A percentile compares a stretch with the other conserved stretches of the same genome.
Evolutionary conservation across 176 grass and related monocot species (phyloP).

Genomic region (Cenchrus americanus): DNA sequence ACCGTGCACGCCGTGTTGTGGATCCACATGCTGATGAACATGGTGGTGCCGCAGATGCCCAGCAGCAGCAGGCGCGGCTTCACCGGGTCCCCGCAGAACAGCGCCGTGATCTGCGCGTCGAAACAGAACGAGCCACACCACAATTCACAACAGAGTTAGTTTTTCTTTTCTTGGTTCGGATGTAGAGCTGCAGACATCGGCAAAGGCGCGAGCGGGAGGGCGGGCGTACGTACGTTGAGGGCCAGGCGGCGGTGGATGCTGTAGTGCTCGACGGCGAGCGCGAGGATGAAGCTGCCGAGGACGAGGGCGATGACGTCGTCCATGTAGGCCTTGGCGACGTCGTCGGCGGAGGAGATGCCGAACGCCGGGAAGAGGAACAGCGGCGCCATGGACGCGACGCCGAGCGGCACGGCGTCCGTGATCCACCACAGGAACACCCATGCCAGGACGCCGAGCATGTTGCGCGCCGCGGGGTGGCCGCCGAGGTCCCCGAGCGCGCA

Average conservation of each 20-base stretch:
- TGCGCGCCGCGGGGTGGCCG: slow-evolving; percentile 51
- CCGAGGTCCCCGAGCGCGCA: slow-evolving; percentile 50
- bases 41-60: slow-evolving; percentile 71
- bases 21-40: slow-evolving; percentile 95
- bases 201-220: too few species aligned
- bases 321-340: slow-evolving; percentile 84
- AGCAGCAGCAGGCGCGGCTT: slow-evolving; percentile 74
- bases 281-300: slow-evolving; percentile 96
- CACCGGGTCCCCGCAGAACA: slow-evolving; percentile 85
- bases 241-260: slow-evolving; percentile 90
- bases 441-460: slow-evolving; percentile 83
- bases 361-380: slow-evolving; percentile 88
- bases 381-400: slow-evolving; percentile 87
- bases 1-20: slow-evolving; percentile 83
- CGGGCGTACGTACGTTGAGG: slow-evolving; percentile 49
- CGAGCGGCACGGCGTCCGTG: slow-evolving; percentile 83
- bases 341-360: slow-evolving; percentile 59
- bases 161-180: background rate
- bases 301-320: slow-evolving; percentile 95
- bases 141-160: background rate
- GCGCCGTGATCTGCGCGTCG: slow-evolving; percentile 54
- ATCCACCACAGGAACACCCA: slow-evolving; percentile 99
- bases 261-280: slow-evolving; percentile 89
- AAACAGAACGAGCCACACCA: background rate
- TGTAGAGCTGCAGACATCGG: background rate